These are phyloP conservation scores for Oryza australiensis DNA, from an alignment of 176 grass and related monocot species.

Conservation along the genomic window DNA sequence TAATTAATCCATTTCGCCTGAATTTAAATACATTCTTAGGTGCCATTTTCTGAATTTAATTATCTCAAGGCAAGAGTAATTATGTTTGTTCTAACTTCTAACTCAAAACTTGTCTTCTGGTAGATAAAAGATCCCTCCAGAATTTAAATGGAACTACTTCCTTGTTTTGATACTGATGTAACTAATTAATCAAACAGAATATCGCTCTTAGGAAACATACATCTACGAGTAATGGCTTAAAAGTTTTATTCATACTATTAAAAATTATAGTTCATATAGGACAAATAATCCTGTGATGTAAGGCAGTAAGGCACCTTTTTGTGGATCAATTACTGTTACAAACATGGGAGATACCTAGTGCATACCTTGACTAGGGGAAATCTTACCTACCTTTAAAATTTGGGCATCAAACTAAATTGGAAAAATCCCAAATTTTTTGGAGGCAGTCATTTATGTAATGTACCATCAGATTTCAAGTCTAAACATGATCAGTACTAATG, in stretches of 20 bases:
- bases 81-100: neutral
- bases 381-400: neutral
- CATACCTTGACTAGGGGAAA: neutral
- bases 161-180: neutral
- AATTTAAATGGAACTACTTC: neutral
- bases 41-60: conserved; percentile 4
- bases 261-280: neutral
- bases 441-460: neutral
- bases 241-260: neutral
- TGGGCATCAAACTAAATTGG: neutral
- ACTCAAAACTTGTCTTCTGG: neutral
- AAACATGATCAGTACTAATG: neutral
- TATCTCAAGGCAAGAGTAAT: neutral
- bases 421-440: neutral
- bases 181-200: neutral
- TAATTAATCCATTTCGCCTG: conserved; percentile 3
- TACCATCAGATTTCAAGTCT: neutral
- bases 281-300: neutral
- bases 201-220: neutral
- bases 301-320: neutral
- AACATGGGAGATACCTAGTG: neutral
- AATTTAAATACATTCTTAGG: neutral
- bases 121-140: neutral
- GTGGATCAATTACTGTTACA: neutral
- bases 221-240: neutral